phyloP scores from a whole-genome alignment of 345 rosid genomes.

The Camelina neglecta region DNA sequence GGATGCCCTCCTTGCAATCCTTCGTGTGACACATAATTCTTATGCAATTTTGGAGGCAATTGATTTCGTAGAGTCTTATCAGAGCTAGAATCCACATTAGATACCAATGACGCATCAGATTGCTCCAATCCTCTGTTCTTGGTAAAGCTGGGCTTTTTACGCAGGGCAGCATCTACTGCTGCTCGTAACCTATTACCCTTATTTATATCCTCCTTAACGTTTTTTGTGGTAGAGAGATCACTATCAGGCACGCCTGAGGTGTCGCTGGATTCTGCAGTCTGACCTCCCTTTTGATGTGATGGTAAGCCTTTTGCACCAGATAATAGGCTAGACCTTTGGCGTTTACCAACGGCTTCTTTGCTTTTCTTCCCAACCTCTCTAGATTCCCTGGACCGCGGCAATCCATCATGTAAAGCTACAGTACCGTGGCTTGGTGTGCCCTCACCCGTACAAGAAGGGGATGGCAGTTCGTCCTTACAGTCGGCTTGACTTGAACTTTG shows the following conservation, averaged over 20 bases:
- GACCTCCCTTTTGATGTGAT: conserved; percentile 60
- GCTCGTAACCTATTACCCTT: conserved; percentile 72
- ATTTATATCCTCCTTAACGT: conserved; percentile 52
- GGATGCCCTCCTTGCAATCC: conserved; percentile 53
- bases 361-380: conserved; percentile 64
- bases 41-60: conserved; percentile 48
- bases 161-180: conserved; percentile 81
- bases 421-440: conserved; percentile 46
- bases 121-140: conserved; percentile 61
- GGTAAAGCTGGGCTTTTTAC: conserved; percentile 73
- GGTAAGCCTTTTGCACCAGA: conserved; percentile 52
- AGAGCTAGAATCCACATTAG: conserved; percentile 50
- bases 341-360: conserved; percentile 54
- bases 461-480: conserved; percentile 64
- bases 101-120: conserved; percentile 50
- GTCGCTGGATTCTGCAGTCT: conserved; percentile 54
- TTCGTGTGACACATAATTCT: conserved; percentile 50
- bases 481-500: conserved; percentile 54
- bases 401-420: conserved; percentile 62
- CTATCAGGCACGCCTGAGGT: conserved; percentile 51
- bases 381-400: conserved; percentile 56
- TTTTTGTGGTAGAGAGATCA: conserved; percentile 59
- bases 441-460: conserved; percentile 56
- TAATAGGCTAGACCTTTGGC: conserved; percentile 50
- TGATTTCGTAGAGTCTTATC: conserved; percentile 57